Conservation (phyloP, 2,329 filamentous ascomycete species). For the Emmonsiellopsis sp. region DNA sequence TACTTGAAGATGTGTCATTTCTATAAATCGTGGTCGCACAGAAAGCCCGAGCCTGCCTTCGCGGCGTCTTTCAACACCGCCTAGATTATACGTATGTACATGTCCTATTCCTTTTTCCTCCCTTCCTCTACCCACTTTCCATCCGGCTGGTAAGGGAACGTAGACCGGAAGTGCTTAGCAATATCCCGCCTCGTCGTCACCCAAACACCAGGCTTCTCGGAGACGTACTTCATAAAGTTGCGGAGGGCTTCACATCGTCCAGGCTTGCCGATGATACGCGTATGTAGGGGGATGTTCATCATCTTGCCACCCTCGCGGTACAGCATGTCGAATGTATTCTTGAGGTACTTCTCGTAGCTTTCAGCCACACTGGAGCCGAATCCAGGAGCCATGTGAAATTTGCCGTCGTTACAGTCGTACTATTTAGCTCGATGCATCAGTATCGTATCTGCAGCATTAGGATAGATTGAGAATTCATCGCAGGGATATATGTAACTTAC, state of each 20-base stretch:
- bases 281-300: slow-evolving; percentile 50
- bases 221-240: slow-evolving; percentile 43
- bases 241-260: slow-evolving; percentile 43
- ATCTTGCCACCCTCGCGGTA: slow-evolving; percentile 48
- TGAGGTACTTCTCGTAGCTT: slow-evolving; percentile 33
- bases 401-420: slow-evolving; percentile 50
- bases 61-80: too few relatives aligned
- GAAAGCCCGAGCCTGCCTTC: too few relatives aligned
- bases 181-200: slow-evolving; percentile 37
- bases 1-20: too few relatives aligned
- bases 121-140: background rate
- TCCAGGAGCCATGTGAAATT: slow-evolving; percentile 36
- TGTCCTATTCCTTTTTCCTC: too few relatives aligned
- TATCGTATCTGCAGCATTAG: too few relatives aligned
- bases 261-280: slow-evolving; percentile 45
- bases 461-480: too few relatives aligned
- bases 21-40: too few relatives aligned
- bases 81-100: too few relatives aligned
- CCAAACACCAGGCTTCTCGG: slow-evolving; percentile 39
- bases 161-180: slow-evolving; percentile 31
- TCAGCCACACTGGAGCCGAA: slow-evolving; percentile 32
- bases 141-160: slow-evolving; percentile 28
- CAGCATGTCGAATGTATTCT: slow-evolving; percentile 44
- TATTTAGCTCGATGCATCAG: too few relatives aligned
- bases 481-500: too few relatives aligned